phyloP scores from a whole-genome alignment of 805 yeast genomes.

The Dipodascopsis uninucleata region DNA sequence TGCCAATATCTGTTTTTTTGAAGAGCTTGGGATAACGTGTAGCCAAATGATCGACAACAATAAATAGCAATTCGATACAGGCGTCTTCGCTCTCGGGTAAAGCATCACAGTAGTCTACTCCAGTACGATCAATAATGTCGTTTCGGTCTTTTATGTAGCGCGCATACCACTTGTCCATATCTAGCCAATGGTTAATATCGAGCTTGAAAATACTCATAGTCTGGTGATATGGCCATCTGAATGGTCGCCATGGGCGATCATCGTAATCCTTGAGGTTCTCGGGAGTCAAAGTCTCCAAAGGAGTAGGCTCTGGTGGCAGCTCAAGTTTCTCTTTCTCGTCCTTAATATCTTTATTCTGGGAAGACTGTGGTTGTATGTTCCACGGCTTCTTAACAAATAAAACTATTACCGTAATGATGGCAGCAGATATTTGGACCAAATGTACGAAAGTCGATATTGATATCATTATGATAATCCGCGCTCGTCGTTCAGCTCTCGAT shows the following conservation, averaged over 20 bases:
- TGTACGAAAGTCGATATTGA: too few species aligned
- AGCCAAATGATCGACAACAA: slow-evolving; percentile 56
- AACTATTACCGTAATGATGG: too few species aligned
- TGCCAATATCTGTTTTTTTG: slow-evolving; percentile 48
- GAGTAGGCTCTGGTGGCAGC: slow-evolving; percentile 47
- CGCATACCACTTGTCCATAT: slow-evolving; percentile 68
- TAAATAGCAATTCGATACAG: slow-evolving; percentile 59
- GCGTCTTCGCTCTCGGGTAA: slow-evolving; percentile 57
- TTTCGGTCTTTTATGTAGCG: slow-evolving; percentile 62
- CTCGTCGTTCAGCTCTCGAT: too few species aligned
- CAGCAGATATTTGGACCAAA: too few species aligned
- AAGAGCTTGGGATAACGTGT: slow-evolving; percentile 62
- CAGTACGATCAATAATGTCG: slow-evolving; percentile 55
- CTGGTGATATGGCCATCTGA: slow-evolving; percentile 77
- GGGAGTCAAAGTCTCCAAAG: slow-evolving; percentile 57
- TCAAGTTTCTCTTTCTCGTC: slow-evolving; percentile 6
- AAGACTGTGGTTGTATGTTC: too few species aligned
- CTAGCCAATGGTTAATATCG: slow-evolving; percentile 74
- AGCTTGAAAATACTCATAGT: slow-evolving; percentile 71
- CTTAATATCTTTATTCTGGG: neutral
- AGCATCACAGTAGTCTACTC: slow-evolving; percentile 61
- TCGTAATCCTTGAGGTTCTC: slow-evolving; percentile 63
- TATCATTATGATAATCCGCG: too few species aligned
- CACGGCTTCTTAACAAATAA: too few species aligned
- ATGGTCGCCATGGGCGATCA: slow-evolving; percentile 78